Conservation (phyloP, 306 rosid species). For the Fagus crenata region DNA sequence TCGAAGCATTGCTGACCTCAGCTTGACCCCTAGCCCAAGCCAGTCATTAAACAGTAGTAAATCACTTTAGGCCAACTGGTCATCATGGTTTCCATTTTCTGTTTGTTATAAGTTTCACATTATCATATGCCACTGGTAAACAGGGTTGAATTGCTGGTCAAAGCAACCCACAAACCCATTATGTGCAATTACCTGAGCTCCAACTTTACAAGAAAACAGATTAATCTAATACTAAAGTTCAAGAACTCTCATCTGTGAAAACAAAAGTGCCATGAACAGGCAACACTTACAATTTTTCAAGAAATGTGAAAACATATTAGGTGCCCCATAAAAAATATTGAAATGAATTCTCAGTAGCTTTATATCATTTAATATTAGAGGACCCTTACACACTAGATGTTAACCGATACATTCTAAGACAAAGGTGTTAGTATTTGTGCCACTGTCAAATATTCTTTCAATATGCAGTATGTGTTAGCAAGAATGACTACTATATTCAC, state of each 20-base stretch:
- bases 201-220: conserved; percentile 1
- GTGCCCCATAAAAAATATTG: background rate
- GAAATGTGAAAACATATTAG: background rate
- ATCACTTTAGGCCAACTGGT: background rate
- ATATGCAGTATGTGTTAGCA: background rate
- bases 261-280: background rate
- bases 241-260: background rate
- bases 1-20: background rate
- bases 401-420: background rate
- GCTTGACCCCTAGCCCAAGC: background rate
- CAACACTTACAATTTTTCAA: background rate
- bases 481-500: conserved; percentile 1
- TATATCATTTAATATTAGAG: background rate
- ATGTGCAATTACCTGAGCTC: background rate
- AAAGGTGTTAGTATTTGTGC: background rate
- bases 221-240: background rate
- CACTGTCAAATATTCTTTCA: too few species aligned
- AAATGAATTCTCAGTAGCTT: background rate
- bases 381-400: background rate
- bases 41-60: background rate
- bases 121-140: background rate
- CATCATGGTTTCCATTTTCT: background rate
- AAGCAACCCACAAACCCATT: background rate
- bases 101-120: background rate
- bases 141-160: background rate